Evolutionary conservation across 2,329 filamentous ascomycete genomes (phyloP).

Genomic region (Colletotrichum spinosum): DNA sequence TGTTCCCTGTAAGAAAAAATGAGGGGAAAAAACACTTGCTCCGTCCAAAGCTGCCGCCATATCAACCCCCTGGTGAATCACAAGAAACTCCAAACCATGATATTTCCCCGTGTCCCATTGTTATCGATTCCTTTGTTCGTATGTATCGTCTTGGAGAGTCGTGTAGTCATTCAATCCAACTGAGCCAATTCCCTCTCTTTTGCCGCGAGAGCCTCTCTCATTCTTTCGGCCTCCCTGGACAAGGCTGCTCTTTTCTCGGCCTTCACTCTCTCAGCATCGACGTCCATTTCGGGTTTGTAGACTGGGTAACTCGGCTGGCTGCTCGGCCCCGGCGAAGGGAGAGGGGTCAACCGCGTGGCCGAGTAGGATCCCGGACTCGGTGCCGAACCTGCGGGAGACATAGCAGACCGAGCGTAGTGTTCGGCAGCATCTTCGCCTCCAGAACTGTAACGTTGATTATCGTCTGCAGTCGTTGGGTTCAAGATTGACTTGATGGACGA

Average conservation of each 20-base stretch:
- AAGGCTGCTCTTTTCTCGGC: slow-evolving; percentile 74
- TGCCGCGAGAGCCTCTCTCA: slow-evolving; percentile 77
- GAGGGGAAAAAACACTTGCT: neutral
- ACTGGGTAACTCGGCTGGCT: slow-evolving; percentile 41
- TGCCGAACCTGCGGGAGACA: slow-evolving; percentile 52
- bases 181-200: slow-evolving; percentile 80
- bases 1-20: neutral
- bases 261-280: slow-evolving; percentile 58
- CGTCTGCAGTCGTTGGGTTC: slow-evolving; percentile 62
- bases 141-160: slow-evolving; percentile 28
- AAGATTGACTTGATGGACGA: slow-evolving; percentile 83
- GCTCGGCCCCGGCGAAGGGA: slow-evolving; percentile 43
- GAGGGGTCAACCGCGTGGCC: slow-evolving; percentile 41
- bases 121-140: slow-evolving; percentile 21
- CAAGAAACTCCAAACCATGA: slow-evolving; percentile 27
- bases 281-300: slow-evolving; percentile 51
- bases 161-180: slow-evolving; percentile 38
- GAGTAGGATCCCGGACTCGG: slow-evolving; percentile 56
- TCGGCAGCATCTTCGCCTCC: slow-evolving; percentile 50
- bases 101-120: slow-evolving; percentile 3
- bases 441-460: slow-evolving; percentile 39
- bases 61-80: slow-evolving; percentile 2
- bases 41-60: slow-evolving; percentile 1
- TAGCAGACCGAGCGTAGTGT: slow-evolving; percentile 59
- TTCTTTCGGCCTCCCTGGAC: slow-evolving; percentile 79